phyloP scores from a whole-genome alignment of 345 rosid genomes.

The Erucastrum elatum region DNA sequence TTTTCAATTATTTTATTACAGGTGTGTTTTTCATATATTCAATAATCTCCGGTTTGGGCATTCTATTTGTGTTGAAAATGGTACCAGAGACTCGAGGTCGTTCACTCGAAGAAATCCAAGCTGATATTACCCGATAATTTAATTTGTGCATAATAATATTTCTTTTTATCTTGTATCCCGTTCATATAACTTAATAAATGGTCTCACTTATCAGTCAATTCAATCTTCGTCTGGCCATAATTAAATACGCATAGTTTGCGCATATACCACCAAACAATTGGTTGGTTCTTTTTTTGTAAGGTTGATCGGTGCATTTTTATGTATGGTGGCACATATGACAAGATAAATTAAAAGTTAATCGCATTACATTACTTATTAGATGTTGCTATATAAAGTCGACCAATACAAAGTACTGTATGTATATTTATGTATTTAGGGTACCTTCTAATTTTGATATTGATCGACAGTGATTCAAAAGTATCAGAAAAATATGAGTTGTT shows the following conservation, averaged over 20 bases:
- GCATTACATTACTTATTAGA: background rate
- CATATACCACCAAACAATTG: background rate
- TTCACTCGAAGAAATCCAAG: conserved; percentile 80
- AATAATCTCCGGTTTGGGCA: conserved; percentile 54
- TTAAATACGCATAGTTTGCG: background rate
- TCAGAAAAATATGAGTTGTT: background rate
- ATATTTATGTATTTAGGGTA: background rate
- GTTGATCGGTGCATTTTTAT: background rate
- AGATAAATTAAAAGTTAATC: background rate
- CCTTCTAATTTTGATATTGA: background rate
- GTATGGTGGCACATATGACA: background rate
- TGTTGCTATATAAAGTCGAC: background rate
- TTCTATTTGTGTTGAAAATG: conserved; percentile 63
- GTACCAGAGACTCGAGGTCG: conserved; percentile 83
- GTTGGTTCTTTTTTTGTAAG: background rate
- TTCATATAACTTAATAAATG: conserved; percentile 1
- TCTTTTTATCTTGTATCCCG: conserved; percentile 6
- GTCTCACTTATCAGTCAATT: background rate
- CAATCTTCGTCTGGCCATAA: conserved; percentile 1
- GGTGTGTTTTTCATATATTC: conserved; percentile 75
- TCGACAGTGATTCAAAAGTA: background rate
- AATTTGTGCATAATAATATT: background rate
- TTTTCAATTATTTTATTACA: conserved; percentile 18
- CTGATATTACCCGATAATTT: conserved; percentile 36
- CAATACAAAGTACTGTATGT: background rate